A percentile compares a stretch with the other conserved stretches of the same genome.
phyloP scores from a whole-genome alignment of 768 basidiomycete species.

The Panaeolus cyanescens region DNA sequence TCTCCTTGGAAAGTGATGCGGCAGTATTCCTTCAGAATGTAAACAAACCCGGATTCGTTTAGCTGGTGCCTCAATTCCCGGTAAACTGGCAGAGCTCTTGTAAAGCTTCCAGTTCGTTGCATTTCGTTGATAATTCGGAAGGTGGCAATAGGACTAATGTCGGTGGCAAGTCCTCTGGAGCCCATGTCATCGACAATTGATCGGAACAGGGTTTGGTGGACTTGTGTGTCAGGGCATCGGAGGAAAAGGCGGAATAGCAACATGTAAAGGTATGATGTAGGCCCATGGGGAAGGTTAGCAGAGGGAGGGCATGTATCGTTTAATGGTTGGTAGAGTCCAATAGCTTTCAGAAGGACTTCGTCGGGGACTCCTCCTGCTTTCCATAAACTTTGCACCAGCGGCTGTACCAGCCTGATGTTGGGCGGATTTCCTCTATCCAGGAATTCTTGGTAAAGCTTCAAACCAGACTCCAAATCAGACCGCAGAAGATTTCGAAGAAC shows the following conservation, averaged over 20 bases:
- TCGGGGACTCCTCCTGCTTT: constrained; percentile 29
- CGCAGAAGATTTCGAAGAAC: neutral
- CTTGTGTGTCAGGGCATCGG: constrained; percentile 42
- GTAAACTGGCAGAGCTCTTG: constrained; percentile 69
- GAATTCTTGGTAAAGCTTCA: neutral
- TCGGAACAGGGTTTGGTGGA: constrained; percentile 49
- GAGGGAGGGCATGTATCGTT: constrained; percentile 28
- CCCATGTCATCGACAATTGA: constrained; percentile 71
- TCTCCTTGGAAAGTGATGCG: constrained; percentile 52
- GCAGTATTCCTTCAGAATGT: constrained; percentile 67
- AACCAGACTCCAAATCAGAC: neutral
- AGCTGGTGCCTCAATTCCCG: constrained; percentile 41
- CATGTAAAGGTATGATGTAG: constrained; percentile 49
- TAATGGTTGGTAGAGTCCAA: constrained; percentile 55
- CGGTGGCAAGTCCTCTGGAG: constrained; percentile 42
- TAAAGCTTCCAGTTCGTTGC: constrained; percentile 52
- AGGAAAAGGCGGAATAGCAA: constrained; percentile 51
- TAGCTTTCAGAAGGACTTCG: constrained; percentile 50
- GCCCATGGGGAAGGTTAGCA: constrained; percentile 13
- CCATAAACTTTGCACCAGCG: neutral
- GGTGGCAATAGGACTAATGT: constrained; percentile 45
- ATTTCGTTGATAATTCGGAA: constrained; percentile 68
- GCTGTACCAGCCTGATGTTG: neutral
- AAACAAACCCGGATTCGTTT: constrained; percentile 59
- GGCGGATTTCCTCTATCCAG: neutral